phyloP scores from a whole-genome alignment of 257 asterid species.

The Mentha longifolia region DNA sequence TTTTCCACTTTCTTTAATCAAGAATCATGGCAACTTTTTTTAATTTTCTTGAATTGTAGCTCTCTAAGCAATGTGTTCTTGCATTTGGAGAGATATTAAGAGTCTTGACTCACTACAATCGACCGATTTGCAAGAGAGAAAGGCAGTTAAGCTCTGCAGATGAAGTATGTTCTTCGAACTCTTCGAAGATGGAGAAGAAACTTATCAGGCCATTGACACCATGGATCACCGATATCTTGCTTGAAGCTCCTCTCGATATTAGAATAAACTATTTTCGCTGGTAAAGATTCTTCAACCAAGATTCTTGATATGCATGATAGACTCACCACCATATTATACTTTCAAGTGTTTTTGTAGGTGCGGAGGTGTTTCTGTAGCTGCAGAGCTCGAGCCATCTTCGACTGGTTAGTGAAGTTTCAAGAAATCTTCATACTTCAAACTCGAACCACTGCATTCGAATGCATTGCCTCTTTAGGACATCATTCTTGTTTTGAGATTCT shows the following conservation, averaged over 20 bases:
- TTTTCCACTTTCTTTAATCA: too few species aligned
- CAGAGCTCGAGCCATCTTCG: slow-evolving; percentile 88
- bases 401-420: slow-evolving; percentile 56
- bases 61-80: slow-evolving; percentile 88
- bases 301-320: too few species aligned
- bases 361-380: slow-evolving; percentile 94
- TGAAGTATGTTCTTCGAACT: too few species aligned
- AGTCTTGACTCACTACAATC: slow-evolving; percentile 81
- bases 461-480: too few species aligned
- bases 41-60: slow-evolving; percentile 39
- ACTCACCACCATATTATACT: too few species aligned
- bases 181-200: slow-evolving; percentile 52
- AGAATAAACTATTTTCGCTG: slow-evolving; percentile 89
- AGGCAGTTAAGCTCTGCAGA: slow-evolving; percentile 35
- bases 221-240: slow-evolving; percentile 86
- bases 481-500: too few species aligned
- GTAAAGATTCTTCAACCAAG: too few species aligned
- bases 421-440: background rate
- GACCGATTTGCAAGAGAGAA: slow-evolving; percentile 71
- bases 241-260: slow-evolving; percentile 74
- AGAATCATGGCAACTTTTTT: too few species aligned
- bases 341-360: too few species aligned
- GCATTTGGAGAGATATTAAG: slow-evolving; percentile 88
- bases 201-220: slow-evolving; percentile 79
- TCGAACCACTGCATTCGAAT: too few species aligned